Base-by-base conservation (phyloP, 192 early-diverging fungal species). In the Coemansia reversa region DNA sequence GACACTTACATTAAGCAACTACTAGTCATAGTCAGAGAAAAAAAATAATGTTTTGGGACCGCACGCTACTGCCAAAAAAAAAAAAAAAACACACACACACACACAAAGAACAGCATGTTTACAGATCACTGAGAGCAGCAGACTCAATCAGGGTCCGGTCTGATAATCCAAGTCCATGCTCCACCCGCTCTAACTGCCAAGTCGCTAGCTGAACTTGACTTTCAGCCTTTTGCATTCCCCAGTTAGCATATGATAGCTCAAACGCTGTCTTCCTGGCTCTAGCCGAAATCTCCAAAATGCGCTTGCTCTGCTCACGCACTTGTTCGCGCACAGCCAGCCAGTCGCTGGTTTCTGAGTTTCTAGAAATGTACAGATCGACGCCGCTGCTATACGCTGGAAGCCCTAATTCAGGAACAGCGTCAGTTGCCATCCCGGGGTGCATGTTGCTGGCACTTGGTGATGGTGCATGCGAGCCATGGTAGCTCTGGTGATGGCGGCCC, bases 141-240 rank as follows among this genome's bases (percentile, higher is more conserved):
- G 33, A 35, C 33, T 62, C 69, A 11, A 74, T 63, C n/a, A 72
- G 32, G 51, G 72, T 61, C 6, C 60, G 57, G 51, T 52, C 62
- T 2, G 62, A 45, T 12, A 65, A n/a, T 2, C 67, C 66, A 7
- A 80, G 69, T 0, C 77, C 77, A 32, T 71, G 68, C 55, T 80
- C 77, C n/a, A 72, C 77, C 4, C 77, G 77, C 62, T 80, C 77
- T 1, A 80, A 56, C 49, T 80, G 77, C 77, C 72, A 75, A 22
- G 55, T 14, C 0, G 77, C 77, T 23, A 80, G 51, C 59, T 80
- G 77, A 42, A 64, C 65, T 47, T 70, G 77, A 11, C 68, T 62
- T 7, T 80, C 77, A 4, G 77, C 56, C 59, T 66, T 70, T 11
- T 61, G 60, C 42, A 74, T 72, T 52, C 65, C 64, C 77, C 72